Conservation (phyloP, 441 rosid species). For the Adansonia rubrostipa region DNA sequence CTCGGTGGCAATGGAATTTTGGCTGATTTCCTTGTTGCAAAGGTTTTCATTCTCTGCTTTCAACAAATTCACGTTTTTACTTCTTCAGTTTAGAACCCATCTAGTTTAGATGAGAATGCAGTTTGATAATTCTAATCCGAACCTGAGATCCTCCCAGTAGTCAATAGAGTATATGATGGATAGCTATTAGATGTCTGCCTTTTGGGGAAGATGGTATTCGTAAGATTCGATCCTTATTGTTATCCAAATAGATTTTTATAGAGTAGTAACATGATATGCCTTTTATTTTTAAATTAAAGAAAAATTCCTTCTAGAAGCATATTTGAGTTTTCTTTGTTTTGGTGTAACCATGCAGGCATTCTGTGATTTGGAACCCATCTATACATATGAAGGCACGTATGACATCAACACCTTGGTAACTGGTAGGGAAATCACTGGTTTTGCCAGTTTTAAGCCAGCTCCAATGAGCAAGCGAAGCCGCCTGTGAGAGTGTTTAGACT, state of each 20-base stretch:
- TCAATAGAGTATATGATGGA: not conserved
- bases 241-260: not conserved
- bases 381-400: conserved; percentile 90
- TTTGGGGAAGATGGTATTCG: not conserved
- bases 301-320: not conserved
- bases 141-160: not conserved
- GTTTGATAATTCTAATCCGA: not conserved
- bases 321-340: not conserved
- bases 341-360: conserved; percentile 67
- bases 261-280: not conserved
- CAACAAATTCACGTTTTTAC: not conserved
- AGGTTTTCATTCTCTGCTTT: conserved; percentile 50
- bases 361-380: conserved; percentile 95
- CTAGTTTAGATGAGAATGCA: not conserved
- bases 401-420: conserved; percentile 88
- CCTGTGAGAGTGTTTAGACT: conserved; percentile 37
- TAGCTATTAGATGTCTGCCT: not conserved
- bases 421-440: conserved; percentile 81
- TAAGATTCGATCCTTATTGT: not conserved
- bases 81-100: not conserved
- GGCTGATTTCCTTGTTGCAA: conserved; percentile 89
- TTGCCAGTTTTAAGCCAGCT: conserved; percentile 81
- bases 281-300: not conserved
- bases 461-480: conserved; percentile 61
- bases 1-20: conserved; percentile 95